Evolutionary conservation across 768 basidiomycete species (phyloP), one percentile per base, ranked within the genome.

Genomic region (Boletus insuetus): DNA sequence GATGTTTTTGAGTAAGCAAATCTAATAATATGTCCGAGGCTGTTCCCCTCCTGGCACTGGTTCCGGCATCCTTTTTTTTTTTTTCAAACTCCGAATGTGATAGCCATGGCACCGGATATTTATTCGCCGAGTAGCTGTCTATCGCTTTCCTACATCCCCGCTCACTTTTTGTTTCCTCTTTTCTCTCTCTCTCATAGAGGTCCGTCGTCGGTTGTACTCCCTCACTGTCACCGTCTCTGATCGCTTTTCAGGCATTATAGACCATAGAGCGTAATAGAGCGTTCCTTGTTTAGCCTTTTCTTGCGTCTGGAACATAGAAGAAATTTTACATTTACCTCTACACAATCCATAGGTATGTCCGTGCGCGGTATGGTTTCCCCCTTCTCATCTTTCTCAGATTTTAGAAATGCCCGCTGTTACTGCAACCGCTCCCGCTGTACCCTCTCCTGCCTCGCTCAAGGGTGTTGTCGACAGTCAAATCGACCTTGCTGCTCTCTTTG

Each of bases 321-420:
- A 73, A 70, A 64, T 49, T 60, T 75, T 69, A 59, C 49, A n/a
- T 66, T 12, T 69, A 69, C 73, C 73, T 65, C 66, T 53, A 64
- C 37, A 48, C 50, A 74, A 58, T 64, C 60, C 66, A 75, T 66
- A 80, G 74, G 84, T 83, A 53, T 49, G 73, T 69, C 43, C 35
- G 41, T 39, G n/a, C 47, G 17, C 41, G 20, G n/a, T 16, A 9
- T 6, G 24, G 6, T 37, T n/a, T 19, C 32, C 37, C 8, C 4
- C 20, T 8, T 52, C 51, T 56, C 49, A 59, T 38, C 10, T 26
- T 41, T 47, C 31, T 9, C 58, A 86, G 82, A 82, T 75, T 65
- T 69, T 73, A 77, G 78, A 85, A 75, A 93, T 93, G 90, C 88
- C 90, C 61, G 85, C 89, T 76, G 82, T 83, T 74, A 86, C 85